Evolutionary conservation across 306 rosid genomes (phyloP).

Genomic region (Acacia confusa): DNA sequence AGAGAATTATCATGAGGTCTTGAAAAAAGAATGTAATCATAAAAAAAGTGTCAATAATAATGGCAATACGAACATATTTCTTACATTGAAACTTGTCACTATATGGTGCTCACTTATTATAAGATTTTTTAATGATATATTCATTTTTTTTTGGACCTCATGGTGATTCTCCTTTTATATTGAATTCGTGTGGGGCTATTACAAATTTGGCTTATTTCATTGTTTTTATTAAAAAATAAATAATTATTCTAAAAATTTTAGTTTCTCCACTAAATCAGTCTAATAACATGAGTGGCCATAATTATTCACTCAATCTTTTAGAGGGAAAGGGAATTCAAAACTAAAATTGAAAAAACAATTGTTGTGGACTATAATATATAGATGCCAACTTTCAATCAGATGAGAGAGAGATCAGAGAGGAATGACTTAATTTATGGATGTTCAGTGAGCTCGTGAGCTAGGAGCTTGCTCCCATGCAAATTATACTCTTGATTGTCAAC

Average conservation of each 20-base stretch:
- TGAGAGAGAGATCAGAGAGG: background rate
- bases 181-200: no score
- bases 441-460: constrained; percentile 49
- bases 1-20: no score
- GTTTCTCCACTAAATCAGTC: no score
- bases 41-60: no score
- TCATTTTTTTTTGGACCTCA: no score
- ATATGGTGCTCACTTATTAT: no score
- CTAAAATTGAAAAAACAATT: background rate
- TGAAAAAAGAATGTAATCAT: no score
- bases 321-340: background rate
- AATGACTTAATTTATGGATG: constrained; percentile 11
- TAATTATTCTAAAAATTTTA: background rate
- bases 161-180: no score
- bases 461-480: constrained; percentile 52
- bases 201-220: background rate
- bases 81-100: no score
- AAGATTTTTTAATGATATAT: no score
- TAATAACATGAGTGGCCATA: no score
- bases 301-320: background rate
- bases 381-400: background rate
- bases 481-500: constrained; percentile 55
- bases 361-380: background rate
- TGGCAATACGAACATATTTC: no score
- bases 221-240: background rate